Evolutionary conservation across 2,329 filamentous ascomycete species (phyloP).

Genomic region (Arthroderma sp.): DNA sequence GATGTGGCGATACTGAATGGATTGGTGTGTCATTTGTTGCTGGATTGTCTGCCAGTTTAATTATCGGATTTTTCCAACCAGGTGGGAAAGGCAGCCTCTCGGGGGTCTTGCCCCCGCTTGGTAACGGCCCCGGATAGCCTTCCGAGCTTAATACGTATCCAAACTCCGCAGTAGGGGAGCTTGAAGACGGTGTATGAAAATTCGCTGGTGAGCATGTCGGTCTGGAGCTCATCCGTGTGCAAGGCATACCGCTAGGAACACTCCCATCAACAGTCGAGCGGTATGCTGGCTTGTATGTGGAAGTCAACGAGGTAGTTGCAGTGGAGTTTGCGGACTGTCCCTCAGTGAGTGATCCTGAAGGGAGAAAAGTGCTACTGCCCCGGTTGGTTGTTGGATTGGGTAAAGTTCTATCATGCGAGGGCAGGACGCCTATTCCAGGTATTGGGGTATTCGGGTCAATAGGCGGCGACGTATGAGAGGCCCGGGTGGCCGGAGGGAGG

Average conservation of each 20-base stretch:
- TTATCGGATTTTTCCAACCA: no score
- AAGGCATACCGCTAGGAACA: neutral
- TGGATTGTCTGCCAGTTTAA: no score
- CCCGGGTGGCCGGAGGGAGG: conserved; percentile 1
- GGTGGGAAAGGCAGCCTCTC: no score
- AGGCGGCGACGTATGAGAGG: conserved; percentile 13
- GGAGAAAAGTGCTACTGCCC: conserved; percentile 5
- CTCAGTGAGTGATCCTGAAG: neutral
- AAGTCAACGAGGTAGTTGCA: neutral
- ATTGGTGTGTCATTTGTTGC: no score
- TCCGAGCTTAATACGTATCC: conserved; percentile 11
- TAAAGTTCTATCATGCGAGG: conserved; percentile 21
- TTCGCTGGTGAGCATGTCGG: conserved; percentile 2
- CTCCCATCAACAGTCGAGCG: conserved; percentile 2
- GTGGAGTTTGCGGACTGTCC: neutral
- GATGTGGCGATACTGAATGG: no score
- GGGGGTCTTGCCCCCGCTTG: no score
- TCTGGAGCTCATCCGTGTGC: conserved; percentile 1
- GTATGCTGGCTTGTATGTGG: conserved; percentile 3
- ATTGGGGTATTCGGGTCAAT: conserved; percentile 17
- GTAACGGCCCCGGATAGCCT: no score
- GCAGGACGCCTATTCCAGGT: conserved; percentile 13
- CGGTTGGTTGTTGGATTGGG: conserved; percentile 21
- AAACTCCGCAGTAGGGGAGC: conserved; percentile 7
- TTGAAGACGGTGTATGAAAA: conserved; percentile 8